Conservation (phyloP, 176 grass and related monocot genomes). For the Triticum urartu region DNA sequence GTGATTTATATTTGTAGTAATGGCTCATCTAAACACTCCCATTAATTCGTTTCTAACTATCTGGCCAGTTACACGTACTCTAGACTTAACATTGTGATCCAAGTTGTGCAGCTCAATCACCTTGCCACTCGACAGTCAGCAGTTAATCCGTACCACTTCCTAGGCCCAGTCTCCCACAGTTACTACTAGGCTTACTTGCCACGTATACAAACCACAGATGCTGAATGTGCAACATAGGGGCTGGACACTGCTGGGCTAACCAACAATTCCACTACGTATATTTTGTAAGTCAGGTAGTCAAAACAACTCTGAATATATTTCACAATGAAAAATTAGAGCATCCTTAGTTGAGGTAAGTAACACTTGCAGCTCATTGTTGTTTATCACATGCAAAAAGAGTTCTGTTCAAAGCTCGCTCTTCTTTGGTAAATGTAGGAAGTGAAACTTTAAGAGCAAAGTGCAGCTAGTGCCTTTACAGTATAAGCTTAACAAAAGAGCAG, state of each 20-base stretch:
- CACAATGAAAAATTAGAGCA: background rate
- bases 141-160: background rate
- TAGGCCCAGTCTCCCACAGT: background rate
- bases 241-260: background rate
- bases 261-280: background rate
- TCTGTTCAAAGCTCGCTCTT: background rate
- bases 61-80: background rate
- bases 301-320: background rate
- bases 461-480: conserved; percentile 4
- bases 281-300: background rate
- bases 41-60: background rate
- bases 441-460: background rate
- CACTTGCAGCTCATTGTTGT: background rate
- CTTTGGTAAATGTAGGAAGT: conserved; percentile 1
- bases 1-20: background rate
- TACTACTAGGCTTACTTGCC: background rate
- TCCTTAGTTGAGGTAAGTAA: background rate
- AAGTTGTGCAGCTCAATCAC: background rate
- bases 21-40: background rate
- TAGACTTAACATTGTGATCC: background rate
- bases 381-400: no score
- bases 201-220: background rate
- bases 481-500: no score
- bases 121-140: background rate
- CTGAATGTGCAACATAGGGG: background rate